Evolutionary conservation across 371 early-diverging fungal species (phyloP).

Genomic region (Mortierella sp.): DNA sequence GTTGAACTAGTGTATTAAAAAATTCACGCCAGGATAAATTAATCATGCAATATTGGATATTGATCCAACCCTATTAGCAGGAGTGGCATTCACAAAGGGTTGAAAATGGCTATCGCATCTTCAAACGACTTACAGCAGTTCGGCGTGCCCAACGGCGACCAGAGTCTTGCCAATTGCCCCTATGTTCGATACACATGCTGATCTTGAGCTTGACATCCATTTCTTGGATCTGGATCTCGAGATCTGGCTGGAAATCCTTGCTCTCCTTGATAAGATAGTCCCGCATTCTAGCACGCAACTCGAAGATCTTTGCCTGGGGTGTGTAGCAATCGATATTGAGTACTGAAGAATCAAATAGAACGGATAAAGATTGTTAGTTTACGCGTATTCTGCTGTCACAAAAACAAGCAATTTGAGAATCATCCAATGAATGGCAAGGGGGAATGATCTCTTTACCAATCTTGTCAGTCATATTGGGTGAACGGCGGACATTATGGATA

Average conservation of each 20-base stretch:
- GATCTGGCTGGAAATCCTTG: constrained; percentile 73
- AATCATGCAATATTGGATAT: too few species aligned
- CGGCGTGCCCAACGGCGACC: constrained; percentile 72
- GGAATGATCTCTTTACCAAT: constrained; percentile 40
- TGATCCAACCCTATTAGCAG: too few species aligned
- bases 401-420: too few species aligned
- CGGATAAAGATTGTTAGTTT: background rate
- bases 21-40: background rate
- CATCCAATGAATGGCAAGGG: constrained; percentile 2
- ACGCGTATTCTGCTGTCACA: too few species aligned
- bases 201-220: constrained; percentile 68
- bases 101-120: too few species aligned
- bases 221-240: constrained; percentile 70
- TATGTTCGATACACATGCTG: constrained; percentile 69
- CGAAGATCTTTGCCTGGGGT: constrained; percentile 65
- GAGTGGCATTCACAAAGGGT: too few species aligned
- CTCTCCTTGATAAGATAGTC: constrained; percentile 71
- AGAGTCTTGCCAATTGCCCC: constrained; percentile 83
- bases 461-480: constrained; percentile 72
- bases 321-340: constrained; percentile 77
- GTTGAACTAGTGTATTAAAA: constrained; percentile 61
- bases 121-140: constrained; percentile 46
- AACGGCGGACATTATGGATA: constrained; percentile 83
- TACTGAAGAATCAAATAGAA: constrained; percentile 7
- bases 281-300: constrained; percentile 63